These are phyloP conservation scores for Cornus suecica DNA, from an alignment of 148 eudicot genomes.

Conservation along the genomic window DNA sequence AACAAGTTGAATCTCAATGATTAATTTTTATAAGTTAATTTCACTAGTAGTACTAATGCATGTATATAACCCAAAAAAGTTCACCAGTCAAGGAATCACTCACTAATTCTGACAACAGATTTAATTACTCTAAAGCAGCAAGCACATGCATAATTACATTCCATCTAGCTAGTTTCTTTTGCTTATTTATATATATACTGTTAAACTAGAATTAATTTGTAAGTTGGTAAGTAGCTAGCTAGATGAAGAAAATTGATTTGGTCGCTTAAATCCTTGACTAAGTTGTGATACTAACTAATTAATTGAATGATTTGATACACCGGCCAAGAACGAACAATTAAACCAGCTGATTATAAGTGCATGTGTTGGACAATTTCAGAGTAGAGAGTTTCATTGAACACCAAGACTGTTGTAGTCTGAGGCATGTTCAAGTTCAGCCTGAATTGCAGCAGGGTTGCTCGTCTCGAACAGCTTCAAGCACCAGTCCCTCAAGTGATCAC, in stretches of 20 bases:
- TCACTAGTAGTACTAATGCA: not conserved
- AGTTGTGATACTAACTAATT: not conserved
- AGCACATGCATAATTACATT: not conserved
- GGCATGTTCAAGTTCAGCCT: conserved; percentile 33
- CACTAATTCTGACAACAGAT: too few relatives aligned
- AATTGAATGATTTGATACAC: not conserved
- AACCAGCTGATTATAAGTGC: not conserved
- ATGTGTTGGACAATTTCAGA: conserved; percentile 21
- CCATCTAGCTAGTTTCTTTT: not conserved
- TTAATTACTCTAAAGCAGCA: not conserved
- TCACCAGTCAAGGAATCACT: not conserved
- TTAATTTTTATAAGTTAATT: too few relatives aligned
- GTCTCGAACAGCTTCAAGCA: conserved; percentile 55
- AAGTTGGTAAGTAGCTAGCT: conserved; percentile 28
- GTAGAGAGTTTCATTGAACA: conserved; percentile 92
- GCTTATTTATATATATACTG: not conserved
- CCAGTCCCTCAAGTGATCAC: conserved; percentile 60
- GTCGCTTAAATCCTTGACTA: conserved; percentile 7
- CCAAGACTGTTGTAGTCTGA: conserved; percentile 65
- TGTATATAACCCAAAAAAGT: not conserved
- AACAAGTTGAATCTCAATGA: not conserved
- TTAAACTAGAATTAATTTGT: conserved; percentile 5
- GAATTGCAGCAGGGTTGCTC: conserved; percentile 29
- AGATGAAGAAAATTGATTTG: conserved; percentile 13
- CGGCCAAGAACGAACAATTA: not conserved